Percentiles rank a stretch among this genome's conserved stretches.
Conservation (phyloP, 192 early-diverging fungal genomes). For the Linnemannia schmuckeri region DNA sequence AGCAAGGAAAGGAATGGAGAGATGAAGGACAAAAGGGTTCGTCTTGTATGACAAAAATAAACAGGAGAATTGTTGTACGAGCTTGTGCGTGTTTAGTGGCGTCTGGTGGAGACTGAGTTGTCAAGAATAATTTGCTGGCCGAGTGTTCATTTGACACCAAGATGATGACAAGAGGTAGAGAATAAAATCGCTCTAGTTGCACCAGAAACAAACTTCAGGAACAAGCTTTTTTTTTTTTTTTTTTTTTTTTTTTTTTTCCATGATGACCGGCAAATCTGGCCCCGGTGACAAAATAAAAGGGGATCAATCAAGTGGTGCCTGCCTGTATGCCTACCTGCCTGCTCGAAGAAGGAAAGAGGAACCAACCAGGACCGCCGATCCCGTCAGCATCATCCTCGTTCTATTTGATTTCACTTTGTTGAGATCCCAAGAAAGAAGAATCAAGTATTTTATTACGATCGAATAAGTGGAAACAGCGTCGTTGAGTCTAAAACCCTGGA, state of each 20-base stretch:
- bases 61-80: neutral
- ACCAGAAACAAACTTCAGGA: neutral
- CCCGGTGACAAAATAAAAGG: neutral
- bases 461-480: neutral
- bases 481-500: neutral
- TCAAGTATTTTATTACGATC: neutral
- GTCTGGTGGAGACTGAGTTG: neutral
- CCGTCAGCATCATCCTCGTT: neutral
- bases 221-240: neutral
- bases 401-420: neutral
- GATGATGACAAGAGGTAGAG: neutral
- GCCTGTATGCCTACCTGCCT: neutral
- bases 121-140: neutral
- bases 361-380: neutral
- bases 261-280: neutral
- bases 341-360: neutral
- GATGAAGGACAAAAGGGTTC: neutral
- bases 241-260: no score
- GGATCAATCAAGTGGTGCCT: neutral
- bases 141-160: neutral
- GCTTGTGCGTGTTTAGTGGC: conserved; percentile 4
- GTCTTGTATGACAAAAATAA: neutral
- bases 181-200: neutral
- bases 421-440: neutral
- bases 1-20: neutral